A percentile compares a stretch with the other conserved stretches of the same genome.
phyloP scores from a whole-genome alignment of 768 basidiomycete genomes.

The Psilocybe cubensis region DNA sequence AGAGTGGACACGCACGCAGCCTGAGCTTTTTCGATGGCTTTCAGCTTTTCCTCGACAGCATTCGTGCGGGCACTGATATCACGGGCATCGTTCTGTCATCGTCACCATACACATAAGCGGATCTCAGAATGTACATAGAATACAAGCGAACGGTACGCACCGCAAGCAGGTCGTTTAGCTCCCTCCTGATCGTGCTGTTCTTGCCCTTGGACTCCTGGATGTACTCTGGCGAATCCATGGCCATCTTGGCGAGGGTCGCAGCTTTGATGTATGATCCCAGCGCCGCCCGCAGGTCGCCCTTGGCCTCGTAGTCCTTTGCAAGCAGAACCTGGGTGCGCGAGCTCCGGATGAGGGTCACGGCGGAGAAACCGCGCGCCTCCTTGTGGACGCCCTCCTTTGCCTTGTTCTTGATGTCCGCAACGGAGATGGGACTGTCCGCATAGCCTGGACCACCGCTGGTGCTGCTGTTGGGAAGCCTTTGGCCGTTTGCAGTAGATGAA shows the following conservation, averaged over 20 bases:
- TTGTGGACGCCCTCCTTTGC: slow-evolving; percentile 50
- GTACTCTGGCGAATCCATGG: slow-evolving; percentile 65
- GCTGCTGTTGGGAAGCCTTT: no score
- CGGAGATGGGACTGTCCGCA: slow-evolving; percentile 42
- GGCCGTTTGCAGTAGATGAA: not conserved
- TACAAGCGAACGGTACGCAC: slow-evolving; percentile 39
- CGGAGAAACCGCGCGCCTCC: slow-evolving; percentile 60
- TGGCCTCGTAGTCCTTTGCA: slow-evolving; percentile 55
- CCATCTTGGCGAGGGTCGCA: slow-evolving; percentile 58
- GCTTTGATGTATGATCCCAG: slow-evolving; percentile 64
- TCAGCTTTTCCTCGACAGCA: slow-evolving; percentile 50
- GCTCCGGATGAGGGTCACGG: slow-evolving; percentile 60
- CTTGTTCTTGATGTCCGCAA: slow-evolving; percentile 47
- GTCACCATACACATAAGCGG: not conserved
- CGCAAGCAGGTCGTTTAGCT: slow-evolving; percentile 66
- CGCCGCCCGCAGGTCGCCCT: slow-evolving; percentile 65
- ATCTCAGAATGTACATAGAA: not conserved
- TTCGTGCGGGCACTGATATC: slow-evolving; percentile 41
- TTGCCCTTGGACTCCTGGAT: slow-evolving; percentile 51
- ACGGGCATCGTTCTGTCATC: slow-evolving; percentile 35
- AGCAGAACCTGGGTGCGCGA: slow-evolving; percentile 60
- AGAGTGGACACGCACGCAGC: slow-evolving; percentile 30
- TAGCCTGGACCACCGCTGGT: no score
- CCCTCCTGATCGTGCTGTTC: slow-evolving; percentile 58
- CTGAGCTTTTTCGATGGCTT: slow-evolving; percentile 41